phyloP scores from a whole-genome alignment of 2,329 filamentous ascomycete species.

The Fusarium compactum region DNA sequence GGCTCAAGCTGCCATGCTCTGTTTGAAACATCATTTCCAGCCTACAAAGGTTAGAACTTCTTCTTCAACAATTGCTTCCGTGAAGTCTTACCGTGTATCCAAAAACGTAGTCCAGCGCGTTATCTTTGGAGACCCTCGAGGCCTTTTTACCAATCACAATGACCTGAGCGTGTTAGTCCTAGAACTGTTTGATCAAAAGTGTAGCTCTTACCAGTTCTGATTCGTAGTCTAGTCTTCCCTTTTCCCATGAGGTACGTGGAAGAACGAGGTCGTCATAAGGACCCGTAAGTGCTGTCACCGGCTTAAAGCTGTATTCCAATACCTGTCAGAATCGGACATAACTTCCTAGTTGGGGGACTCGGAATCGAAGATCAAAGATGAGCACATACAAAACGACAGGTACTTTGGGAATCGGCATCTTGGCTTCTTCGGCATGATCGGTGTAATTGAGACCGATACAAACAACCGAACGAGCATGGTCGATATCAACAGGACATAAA shows the following conservation, averaged over 20 bases:
- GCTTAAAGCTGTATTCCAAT: background rate
- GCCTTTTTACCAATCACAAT: background rate
- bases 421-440: background rate
- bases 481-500: background rate
- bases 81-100: background rate
- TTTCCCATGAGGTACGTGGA: background rate
- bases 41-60: background rate
- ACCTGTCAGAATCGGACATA: too few species aligned
- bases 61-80: fast-evolving
- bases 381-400: background rate
- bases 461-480: background rate
- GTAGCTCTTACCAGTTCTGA: background rate
- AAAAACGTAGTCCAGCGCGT: background rate
- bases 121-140: background rate
- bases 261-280: background rate
- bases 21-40: background rate
- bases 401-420: background rate
- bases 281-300: background rate
- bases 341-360: too few species aligned
- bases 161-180: too few species aligned
- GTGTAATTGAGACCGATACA: background rate
- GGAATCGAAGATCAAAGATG: fast-evolving
- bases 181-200: too few species aligned
- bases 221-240: background rate
- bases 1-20: background rate